Percentiles rank a stretch among this genome's conserved stretches.
These are phyloP conservation scores for Ramaria sp. DNA, from an alignment of 768 basidiomycete species.

Conservation along the genomic window DNA sequence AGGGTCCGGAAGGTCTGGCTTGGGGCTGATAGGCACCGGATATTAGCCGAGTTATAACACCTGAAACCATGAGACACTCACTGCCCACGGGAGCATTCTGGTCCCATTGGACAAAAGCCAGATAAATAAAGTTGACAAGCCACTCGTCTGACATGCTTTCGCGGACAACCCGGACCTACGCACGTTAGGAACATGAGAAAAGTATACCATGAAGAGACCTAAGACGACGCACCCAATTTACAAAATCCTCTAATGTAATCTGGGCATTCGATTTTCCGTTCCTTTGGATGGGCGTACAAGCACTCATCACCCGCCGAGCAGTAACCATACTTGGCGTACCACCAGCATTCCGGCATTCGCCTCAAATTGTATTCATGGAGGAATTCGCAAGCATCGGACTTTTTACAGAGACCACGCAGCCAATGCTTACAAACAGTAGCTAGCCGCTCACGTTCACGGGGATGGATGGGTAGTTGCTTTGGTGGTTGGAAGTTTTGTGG, in stretches of 20 bases:
- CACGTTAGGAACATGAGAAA: conserved; percentile 6
- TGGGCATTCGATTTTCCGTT: conserved; percentile 85
- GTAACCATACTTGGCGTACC: conserved; percentile 96
- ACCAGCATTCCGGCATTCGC: conserved; percentile 98
- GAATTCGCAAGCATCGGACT: conserved; percentile 96
- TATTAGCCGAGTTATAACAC: conserved; percentile 1
- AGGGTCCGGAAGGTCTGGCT: conserved; percentile 57
- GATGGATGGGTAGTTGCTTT: conserved; percentile 71
- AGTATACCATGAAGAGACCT: neutral
- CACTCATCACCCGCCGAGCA: conserved; percentile 97
- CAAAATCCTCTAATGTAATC: conserved; percentile 96
- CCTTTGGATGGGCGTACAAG: conserved; percentile 90
- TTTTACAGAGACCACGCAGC: conserved; percentile 96
- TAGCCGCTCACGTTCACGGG: conserved; percentile 70
- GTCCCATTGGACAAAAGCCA: conserved; percentile 87
- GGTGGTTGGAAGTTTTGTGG: conserved; percentile 84
- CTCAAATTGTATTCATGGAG: conserved; percentile 97
- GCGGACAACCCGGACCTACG: conserved; percentile 74
- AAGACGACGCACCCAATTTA: conserved; percentile 60
- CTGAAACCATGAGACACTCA: conserved; percentile 31
- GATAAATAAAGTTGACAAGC: conserved; percentile 86
- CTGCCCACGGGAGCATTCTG: conserved; percentile 85
- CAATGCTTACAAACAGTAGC: conserved; percentile 98
- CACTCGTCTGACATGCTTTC: conserved; percentile 87
- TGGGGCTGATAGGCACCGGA: conserved; percentile 43